Percentiles rank a stretch among this genome's conserved stretches.
These are phyloP conservation scores for Macrotyloma uniflorum DNA, from an alignment of 306 rosid species.

Conservation along the genomic window DNA sequence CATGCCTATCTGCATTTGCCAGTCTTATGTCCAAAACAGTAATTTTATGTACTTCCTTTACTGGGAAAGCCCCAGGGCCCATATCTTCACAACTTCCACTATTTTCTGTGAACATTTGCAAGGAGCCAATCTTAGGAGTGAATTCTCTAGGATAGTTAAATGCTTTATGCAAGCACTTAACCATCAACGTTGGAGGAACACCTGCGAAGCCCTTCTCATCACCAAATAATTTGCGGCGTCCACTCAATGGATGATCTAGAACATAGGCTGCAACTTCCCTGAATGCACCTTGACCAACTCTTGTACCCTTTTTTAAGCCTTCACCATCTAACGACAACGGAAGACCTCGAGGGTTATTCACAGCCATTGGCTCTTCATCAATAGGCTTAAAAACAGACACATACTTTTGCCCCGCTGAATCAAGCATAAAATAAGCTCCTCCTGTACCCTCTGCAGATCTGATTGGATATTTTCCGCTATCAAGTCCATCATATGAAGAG, in stretches of 20 bases:
- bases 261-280: constrained; percentile 95
- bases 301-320: constrained; percentile 86
- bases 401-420: constrained; percentile 62
- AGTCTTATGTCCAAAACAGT: constrained; percentile 78
- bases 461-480: constrained; percentile 58
- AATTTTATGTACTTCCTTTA: constrained; percentile 84
- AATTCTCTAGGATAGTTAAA: constrained; percentile 65
- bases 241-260: constrained; percentile 72
- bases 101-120: constrained; percentile 82
- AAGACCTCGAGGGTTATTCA: constrained; percentile 80
- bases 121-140: constrained; percentile 76
- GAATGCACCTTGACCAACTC: constrained; percentile 87
- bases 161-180: constrained; percentile 59
- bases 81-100: constrained; percentile 89
- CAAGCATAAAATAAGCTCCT: constrained; percentile 87
- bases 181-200: constrained; percentile 82
- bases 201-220: constrained; percentile 77
- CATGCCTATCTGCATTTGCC: constrained; percentile 94
- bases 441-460: constrained; percentile 88
- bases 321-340: constrained; percentile 80
- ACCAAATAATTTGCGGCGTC: constrained; percentile 55
- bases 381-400: constrained; percentile 85
- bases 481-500: constrained; percentile 65
- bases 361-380: constrained; percentile 96
- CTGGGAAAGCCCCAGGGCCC: constrained; percentile 80